Evolutionary conservation across 2,329 filamentous ascomycete species (phyloP).

Genomic region (Diaporthe caulivora): DNA sequence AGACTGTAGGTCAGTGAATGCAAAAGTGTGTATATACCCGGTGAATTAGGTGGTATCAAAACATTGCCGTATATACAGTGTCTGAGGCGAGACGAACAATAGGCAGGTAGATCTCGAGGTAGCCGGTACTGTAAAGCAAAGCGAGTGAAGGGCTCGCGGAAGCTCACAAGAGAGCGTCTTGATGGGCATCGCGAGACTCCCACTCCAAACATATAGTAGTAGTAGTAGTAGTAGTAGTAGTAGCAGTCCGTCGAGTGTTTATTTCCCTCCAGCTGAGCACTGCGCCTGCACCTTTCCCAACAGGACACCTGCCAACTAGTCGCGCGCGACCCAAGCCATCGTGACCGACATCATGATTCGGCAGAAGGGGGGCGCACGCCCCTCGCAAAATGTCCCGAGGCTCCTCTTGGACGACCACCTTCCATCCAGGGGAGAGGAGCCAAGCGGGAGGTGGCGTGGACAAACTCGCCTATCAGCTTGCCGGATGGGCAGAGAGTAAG

Average conservation of each 20-base stretch:
- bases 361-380: not conserved
- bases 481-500: not conserved
- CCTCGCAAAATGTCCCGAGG: no score
- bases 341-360: slow-evolving; percentile 29
- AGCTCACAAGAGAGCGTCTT: not conserved
- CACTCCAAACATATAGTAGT: not conserved
- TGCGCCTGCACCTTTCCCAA: slow-evolving; percentile 7
- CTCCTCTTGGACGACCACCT: not conserved
- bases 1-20: not conserved
- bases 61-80: not conserved
- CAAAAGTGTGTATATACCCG: not conserved
- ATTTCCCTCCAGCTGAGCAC: slow-evolving; percentile 17
- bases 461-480: not conserved
- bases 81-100: not conserved
- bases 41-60: not conserved
- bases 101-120: not conserved
- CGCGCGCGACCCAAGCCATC: slow-evolving; percentile 11
- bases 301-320: slow-evolving; percentile 24
- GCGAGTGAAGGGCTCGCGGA: not conserved
- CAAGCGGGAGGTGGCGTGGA: slow-evolving; percentile 23
- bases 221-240: not conserved
- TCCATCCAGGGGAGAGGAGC: not conserved
- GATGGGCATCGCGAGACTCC: not conserved
- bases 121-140: not conserved
- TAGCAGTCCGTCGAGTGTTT: not conserved